Evolutionary conservation across 306 rosid genomes (phyloP).

Genomic region (Vigna unguiculata): DNA sequence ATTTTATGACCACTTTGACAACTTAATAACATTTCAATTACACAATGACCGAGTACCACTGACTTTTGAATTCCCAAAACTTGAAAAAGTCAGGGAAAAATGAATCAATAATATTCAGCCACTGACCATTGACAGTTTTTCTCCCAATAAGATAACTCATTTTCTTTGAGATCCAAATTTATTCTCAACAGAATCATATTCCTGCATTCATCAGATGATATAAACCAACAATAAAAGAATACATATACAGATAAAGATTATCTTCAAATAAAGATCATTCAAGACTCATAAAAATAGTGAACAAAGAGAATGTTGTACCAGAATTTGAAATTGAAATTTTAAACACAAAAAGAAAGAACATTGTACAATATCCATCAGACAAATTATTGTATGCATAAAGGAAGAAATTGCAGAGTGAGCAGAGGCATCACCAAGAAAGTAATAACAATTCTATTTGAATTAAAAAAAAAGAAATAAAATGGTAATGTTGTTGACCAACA

Average conservation of each 20-base stretch:
- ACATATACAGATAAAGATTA: neutral
- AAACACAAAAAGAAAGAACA: too few species aligned
- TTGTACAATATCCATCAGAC: too few species aligned
- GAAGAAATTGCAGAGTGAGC: too few species aligned
- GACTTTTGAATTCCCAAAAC: constrained; percentile 10
- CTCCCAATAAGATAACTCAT: constrained; percentile 74
- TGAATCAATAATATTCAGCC: constrained; percentile 12
- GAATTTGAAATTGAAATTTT: too few species aligned
- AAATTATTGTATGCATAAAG: too few species aligned
- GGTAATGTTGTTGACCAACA: too few species aligned
- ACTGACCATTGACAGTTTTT: constrained; percentile 44
- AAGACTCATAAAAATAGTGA: too few species aligned
- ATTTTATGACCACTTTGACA: neutral
- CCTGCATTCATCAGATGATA: constrained; percentile 67
- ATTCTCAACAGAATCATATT: constrained; percentile 62
- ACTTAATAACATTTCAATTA: neutral
- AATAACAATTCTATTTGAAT: too few species aligned
- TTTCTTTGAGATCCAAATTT: constrained; percentile 73
- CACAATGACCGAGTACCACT: neutral
- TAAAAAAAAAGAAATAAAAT: too few species aligned
- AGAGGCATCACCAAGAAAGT: too few species aligned
- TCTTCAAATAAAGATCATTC: neutral
- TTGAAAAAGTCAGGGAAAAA: neutral
- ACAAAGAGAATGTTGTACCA: too few species aligned
- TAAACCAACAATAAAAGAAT: constrained; percentile 24